Evolutionary conservation across 352 stramenopile genomes (phyloP).

Genomic region (Peronospora destructor): DNA sequence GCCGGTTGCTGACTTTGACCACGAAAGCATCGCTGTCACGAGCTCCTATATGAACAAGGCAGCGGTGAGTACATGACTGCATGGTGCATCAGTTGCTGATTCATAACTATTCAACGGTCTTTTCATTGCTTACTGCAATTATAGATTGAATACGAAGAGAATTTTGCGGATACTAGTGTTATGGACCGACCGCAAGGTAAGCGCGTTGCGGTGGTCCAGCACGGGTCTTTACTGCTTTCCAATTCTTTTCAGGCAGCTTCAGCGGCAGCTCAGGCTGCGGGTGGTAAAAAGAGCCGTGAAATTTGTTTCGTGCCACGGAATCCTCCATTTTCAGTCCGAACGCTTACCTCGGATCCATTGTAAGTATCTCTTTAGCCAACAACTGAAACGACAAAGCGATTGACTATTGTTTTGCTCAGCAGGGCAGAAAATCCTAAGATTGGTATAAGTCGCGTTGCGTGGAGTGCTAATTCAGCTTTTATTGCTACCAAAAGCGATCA

Average conservation of each 20-base stretch:
- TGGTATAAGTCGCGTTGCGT: slow-evolving; percentile 55
- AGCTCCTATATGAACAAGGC: slow-evolving; percentile 36
- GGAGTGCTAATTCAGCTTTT: slow-evolving; percentile 64
- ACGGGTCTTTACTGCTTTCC: slow-evolving; percentile 34
- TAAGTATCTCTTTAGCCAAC: slow-evolving; percentile 21
- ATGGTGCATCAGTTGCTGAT: neutral
- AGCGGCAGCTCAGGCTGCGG: slow-evolving; percentile 46
- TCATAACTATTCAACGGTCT: neutral
- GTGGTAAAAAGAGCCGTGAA: slow-evolving; percentile 38
- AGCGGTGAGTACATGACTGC: slow-evolving; percentile 25
- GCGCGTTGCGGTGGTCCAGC: slow-evolving; percentile 38
- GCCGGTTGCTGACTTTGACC: slow-evolving; percentile 62
- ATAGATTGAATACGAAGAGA: slow-evolving; percentile 69
- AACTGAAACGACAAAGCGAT: neutral
- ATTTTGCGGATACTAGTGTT: slow-evolving; percentile 42
- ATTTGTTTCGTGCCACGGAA: slow-evolving; percentile 67
- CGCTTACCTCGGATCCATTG: slow-evolving; percentile 55
- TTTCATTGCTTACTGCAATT: neutral
- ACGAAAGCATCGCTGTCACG: slow-evolving; percentile 48
- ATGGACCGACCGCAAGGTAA: slow-evolving; percentile 56
- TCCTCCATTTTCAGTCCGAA: slow-evolving; percentile 68
- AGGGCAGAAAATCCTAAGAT: slow-evolving; percentile 72
- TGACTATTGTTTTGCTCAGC: slow-evolving; percentile 1
- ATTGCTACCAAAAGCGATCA: slow-evolving; percentile 73
- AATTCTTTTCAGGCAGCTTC: slow-evolving; percentile 58